These are phyloP conservation scores for Cystobasidiaceae sp. DNA, from an alignment of 1,284 basidiomycete species.

Conservation along the genomic window DNA sequence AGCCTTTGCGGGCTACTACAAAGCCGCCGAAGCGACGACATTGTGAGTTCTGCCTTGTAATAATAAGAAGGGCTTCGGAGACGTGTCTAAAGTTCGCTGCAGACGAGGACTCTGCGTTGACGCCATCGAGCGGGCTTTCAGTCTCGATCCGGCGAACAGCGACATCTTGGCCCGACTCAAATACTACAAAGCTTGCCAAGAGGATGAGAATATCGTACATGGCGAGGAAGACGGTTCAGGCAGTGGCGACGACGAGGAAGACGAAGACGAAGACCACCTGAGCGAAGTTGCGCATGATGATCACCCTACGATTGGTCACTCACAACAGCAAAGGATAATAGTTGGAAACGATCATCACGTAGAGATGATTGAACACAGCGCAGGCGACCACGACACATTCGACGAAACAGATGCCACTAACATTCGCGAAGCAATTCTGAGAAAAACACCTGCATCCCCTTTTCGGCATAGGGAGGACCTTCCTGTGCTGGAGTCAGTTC, in stretches of 20 bases:
- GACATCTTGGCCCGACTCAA: neutral
- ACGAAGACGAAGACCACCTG: neutral
- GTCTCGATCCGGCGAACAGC: neutral
- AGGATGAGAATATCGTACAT: too few species aligned
- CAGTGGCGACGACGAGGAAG: neutral
- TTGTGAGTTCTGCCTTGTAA: neutral
- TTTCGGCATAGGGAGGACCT: too few species aligned
- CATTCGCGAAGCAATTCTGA: neutral
- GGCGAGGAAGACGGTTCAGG: neutral
- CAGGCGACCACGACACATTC: neutral
- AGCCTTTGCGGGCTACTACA: neutral
- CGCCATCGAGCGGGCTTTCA: constrained; percentile 7
- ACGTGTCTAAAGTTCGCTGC: too few species aligned
- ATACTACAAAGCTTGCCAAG: neutral
- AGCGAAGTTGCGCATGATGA: too few species aligned
- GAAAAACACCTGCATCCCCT: too few species aligned
- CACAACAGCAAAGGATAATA: too few species aligned
- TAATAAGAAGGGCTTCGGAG: neutral
- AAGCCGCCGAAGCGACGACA: neutral
- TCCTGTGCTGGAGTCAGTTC: too few species aligned
- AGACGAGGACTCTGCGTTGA: constrained; percentile 12
- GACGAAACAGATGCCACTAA: neutral
- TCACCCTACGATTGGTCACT: too few species aligned
- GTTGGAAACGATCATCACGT: neutral
- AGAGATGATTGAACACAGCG: constrained; percentile 1